Evolutionary conservation across 345 rosid genomes (phyloP).

Genomic region (Turritis glabra): DNA sequence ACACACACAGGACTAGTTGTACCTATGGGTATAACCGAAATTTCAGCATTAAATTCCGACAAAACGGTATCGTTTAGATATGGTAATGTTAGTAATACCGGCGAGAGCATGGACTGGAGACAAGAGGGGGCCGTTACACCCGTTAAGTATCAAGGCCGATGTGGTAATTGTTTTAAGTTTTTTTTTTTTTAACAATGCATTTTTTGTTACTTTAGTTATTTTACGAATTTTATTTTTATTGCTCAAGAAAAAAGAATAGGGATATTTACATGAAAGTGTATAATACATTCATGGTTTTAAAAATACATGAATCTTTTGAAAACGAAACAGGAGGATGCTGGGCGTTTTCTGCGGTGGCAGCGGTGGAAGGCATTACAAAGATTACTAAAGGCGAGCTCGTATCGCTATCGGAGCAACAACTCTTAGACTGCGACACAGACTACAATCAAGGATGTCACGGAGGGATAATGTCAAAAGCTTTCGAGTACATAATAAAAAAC

Average conservation of each 20-base stretch:
- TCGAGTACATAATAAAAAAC: conserved; percentile 37
- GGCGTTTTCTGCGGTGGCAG: conserved; percentile 61
- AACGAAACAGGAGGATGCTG: conserved; percentile 49
- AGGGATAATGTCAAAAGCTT: conserved; percentile 42
- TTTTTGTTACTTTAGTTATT: not conserved
- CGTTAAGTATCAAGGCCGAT: conserved; percentile 44
- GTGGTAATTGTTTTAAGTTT: conserved; percentile 36
- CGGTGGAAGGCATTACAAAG: conserved; percentile 44
- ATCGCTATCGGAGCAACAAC: conserved; percentile 61
- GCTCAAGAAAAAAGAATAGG: no score
- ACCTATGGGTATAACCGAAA: not conserved
- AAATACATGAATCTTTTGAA: not conserved
- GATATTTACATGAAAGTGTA: not conserved
- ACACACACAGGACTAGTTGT: conserved; percentile 37
- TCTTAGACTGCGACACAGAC: conserved; percentile 51
- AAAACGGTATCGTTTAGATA: conserved; percentile 25
- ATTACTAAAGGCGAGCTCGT: conserved; percentile 42
- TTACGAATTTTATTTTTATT: no score
- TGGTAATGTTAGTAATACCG: conserved; percentile 30
- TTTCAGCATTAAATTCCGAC: not conserved
- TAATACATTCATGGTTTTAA: not conserved
- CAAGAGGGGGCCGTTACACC: conserved; percentile 47
- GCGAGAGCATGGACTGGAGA: conserved; percentile 48
- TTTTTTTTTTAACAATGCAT: not conserved
- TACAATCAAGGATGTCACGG: conserved; percentile 49